These are phyloP conservation scores for Alternaria ventricosa DNA, from an alignment of 2,329 filamentous ascomycete genomes.

Conservation along the genomic window DNA sequence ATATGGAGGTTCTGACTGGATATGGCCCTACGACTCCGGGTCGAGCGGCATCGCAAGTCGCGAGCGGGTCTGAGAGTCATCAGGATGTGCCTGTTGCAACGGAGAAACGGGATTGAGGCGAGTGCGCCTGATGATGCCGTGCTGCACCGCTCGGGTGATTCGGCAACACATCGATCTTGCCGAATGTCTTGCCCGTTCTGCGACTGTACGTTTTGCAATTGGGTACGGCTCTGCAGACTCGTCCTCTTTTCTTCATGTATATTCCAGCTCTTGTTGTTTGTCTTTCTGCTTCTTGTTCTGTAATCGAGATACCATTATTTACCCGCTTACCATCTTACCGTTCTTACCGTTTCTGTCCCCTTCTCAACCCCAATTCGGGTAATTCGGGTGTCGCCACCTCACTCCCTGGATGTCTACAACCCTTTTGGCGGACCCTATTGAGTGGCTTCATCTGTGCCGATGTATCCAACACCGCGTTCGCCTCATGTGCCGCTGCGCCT, in stretches of 20 bases:
- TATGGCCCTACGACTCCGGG: constrained; percentile 22
- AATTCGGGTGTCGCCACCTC: not conserved
- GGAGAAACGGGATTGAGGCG: constrained; percentile 28
- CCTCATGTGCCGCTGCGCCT: not conserved
- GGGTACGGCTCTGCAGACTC: not conserved
- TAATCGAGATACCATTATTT: not conserved
- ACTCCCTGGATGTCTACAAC: not conserved
- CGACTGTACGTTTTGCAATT: not conserved
- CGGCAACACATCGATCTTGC: not conserved
- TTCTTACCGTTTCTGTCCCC: not conserved
- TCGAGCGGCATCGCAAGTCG: constrained; percentile 6
- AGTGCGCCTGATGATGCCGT: constrained; percentile 12
- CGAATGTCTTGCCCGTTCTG: not conserved
- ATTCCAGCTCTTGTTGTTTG: not conserved
- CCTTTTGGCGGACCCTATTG: not conserved
- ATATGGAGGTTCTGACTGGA: constrained; percentile 31
- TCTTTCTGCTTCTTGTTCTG: not conserved
- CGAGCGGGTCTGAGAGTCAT: constrained; percentile 25
- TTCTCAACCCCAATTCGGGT: not conserved
- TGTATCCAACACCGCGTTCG: not conserved
- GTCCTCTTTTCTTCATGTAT: not conserved
- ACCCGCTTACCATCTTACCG: not conserved
- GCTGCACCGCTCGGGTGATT: not conserved
- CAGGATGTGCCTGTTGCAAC: constrained; percentile 25
- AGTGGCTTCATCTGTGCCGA: not conserved